Base-by-base conservation (phyloP, 2,329 filamentous ascomycete species). In the Microcyclospora tardicrescens region DNA sequence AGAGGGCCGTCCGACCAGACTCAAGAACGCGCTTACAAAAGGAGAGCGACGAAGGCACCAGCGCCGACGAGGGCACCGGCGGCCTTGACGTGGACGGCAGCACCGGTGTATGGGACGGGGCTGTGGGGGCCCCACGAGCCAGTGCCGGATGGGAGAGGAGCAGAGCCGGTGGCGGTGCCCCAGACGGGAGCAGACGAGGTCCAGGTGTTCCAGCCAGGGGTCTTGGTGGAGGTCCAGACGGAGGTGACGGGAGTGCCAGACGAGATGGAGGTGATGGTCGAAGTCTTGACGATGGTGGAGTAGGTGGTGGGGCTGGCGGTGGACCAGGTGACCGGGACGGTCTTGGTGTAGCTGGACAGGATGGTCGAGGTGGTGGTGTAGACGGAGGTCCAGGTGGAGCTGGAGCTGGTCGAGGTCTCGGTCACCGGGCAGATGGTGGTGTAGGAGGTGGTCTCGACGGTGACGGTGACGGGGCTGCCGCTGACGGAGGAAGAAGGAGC, bases 41-140 rank as follows among this genome's bases (percentile, higher is more conserved):
- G 44, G 40, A 48, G 33, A 42, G 45, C 45, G 28, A 39, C 45
- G 34, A 48, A 35, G 29, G 45, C 45, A 46, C 43, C 43, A 28
- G 40, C 44, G 38, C 41, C 42, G 33, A 46, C 34, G 32, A 46
- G 38, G 33, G 38, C 28, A 24, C 43, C 41, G 31, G 41, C 43
- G 12, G 39, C 43, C 19, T 42, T 40, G 36, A 45, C 16, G 34
- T 29, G 24, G 30, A 30, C 24, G 14, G 40, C 43, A 30, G 33
- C 31, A 24, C 38, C 29, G 28, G 35, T 40, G 27, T 36, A 34
- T 32, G 30, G 30, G 12, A 15, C 30, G 14, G 30, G 14, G 30
- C 30, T 32, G 30, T 4, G 6, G 12, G 30, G 14, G 10, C 30
- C 14, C 12, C 12, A n/a, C 14, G 30, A 15, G 12, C 12, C 30